These are phyloP conservation scores for Nigrograna mackinnonii DNA, from an alignment of 2,329 filamentous ascomycete genomes.

Conservation along the genomic window DNA sequence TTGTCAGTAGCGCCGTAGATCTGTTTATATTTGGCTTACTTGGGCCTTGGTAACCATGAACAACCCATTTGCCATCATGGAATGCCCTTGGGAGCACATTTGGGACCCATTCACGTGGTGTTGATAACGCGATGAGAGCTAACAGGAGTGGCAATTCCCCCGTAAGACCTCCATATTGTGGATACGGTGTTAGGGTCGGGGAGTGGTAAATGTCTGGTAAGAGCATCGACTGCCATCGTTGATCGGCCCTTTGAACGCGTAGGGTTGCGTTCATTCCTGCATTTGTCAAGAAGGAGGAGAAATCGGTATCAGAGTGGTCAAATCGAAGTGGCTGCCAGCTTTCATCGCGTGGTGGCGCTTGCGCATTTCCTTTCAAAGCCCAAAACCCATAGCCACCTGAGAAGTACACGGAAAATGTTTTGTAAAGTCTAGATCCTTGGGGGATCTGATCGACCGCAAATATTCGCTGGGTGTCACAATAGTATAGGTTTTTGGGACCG, in stretches of 20 bases:
- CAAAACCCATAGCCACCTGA: conserved; percentile 21
- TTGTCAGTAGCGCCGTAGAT: background rate
- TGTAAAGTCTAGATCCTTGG: conserved; percentile 4
- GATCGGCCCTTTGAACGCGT: conserved; percentile 8
- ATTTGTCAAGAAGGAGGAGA: conserved; percentile 28
- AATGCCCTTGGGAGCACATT: conserved; percentile 20
- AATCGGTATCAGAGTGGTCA: conserved; percentile 15
- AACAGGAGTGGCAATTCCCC: conserved; percentile 39
- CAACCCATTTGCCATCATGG: conserved; percentile 15
- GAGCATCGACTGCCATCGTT: conserved; percentile 21
- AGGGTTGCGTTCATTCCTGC: conserved; percentile 14
- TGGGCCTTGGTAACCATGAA: conserved; percentile 10
- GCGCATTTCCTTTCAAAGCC: conserved; percentile 14
- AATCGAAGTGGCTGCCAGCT: conserved; percentile 26
- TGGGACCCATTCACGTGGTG: conserved; percentile 8
- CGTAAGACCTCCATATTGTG: conserved; percentile 23
- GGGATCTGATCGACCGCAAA: background rate
- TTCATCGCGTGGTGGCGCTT: conserved; percentile 1
- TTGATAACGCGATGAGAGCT: conserved; percentile 31
- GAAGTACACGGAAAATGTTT: conserved; percentile 24
- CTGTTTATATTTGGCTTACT: conserved; percentile 17
- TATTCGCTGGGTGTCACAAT: conserved; percentile 17
- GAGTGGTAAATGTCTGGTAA: conserved; percentile 29
- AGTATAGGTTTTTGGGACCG: conserved; percentile 18
- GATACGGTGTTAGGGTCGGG: background rate